Percentiles rank a stretch among this genome's conserved stretches.
Conservation (phyloP, 331 rosid genomes). For the Stylosanthes scabra region DNA sequence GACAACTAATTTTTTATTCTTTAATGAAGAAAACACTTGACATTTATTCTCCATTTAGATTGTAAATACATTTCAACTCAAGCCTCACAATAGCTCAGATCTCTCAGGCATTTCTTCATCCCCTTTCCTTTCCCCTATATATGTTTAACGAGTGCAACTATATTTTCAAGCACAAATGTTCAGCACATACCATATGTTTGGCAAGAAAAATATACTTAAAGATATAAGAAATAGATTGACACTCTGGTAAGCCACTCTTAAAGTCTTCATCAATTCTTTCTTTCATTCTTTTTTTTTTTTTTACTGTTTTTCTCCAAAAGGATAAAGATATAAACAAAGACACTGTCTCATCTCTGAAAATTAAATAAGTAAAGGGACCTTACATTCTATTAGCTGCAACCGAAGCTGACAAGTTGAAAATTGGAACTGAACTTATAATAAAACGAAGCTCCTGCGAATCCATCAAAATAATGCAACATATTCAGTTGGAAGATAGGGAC, state of each 20-base stretch:
- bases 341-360: neutral
- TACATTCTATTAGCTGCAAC: slow-evolving; percentile 87
- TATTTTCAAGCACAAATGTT: neutral
- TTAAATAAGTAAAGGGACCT: slow-evolving; percentile 30
- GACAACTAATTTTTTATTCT: too few relatives aligned
- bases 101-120: neutral
- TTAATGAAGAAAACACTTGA: too few relatives aligned
- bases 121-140: neutral
- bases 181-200: slow-evolving; percentile 21
- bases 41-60: too few relatives aligned
- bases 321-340: neutral
- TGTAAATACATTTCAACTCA: too few relatives aligned
- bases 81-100: neutral
- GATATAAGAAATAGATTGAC: too few relatives aligned
- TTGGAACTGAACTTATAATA: slow-evolving; percentile 81
- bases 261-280: too few relatives aligned
- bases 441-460: slow-evolving; percentile 93
- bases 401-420: slow-evolving; percentile 94
- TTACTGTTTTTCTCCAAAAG: too few relatives aligned
- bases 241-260: too few relatives aligned
- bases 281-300: too few relatives aligned
- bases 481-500: slow-evolving; percentile 22
- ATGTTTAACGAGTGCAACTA: neutral
- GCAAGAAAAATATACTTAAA: neutral
- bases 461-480: slow-evolving; percentile 31